Conservation (phyloP, 1,139 yeast genomes). For the Sugiyamaella neomexicana region DNA sequence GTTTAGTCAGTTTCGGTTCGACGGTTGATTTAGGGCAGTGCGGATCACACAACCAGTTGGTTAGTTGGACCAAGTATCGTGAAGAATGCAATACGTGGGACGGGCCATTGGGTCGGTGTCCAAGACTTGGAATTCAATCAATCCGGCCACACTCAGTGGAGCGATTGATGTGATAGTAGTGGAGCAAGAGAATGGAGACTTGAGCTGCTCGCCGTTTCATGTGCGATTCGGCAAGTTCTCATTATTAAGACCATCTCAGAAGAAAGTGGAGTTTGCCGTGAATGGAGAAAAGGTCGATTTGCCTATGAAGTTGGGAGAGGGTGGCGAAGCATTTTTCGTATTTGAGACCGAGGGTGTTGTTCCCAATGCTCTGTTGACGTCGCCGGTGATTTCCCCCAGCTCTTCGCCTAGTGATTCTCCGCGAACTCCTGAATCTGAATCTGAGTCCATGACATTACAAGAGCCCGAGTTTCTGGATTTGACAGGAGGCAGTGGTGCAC, state of each 20-base stretch:
- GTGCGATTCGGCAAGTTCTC: conserved; percentile 94
- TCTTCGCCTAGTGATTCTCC: conserved; percentile 59
- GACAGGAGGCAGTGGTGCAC: conserved; percentile 20
- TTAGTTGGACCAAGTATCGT: neutral
- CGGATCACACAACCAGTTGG: neutral
- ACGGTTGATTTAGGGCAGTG: too few species aligned
- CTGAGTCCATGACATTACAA: conserved; percentile 35
- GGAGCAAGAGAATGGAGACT: conserved; percentile 44
- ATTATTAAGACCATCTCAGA: conserved; percentile 90
- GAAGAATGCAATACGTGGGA: conserved; percentile 90
- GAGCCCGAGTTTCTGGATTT: conserved; percentile 62
- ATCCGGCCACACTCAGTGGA: conserved; percentile 94
- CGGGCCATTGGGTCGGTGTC: conserved; percentile 93
- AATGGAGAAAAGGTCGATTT: conserved; percentile 79
- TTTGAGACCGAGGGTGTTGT: conserved; percentile 78
- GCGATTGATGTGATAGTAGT: too few species aligned
- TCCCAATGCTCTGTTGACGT: conserved; percentile 78
- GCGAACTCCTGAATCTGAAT: conserved; percentile 21
- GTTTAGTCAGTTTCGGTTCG: too few species aligned
- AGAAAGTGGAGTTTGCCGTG: conserved; percentile 84
- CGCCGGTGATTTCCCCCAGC: conserved; percentile 86
- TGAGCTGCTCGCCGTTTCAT: conserved; percentile 95
- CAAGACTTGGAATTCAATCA: conserved; percentile 94
- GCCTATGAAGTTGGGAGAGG: conserved; percentile 96
- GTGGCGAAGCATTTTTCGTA: conserved; percentile 97